Percentiles rank a stretch among this genome's conserved stretches.
These are phyloP conservation scores for Xylaria bambusicola DNA, from an alignment of 495 filamentous ascomycete species.

Conservation along the genomic window DNA sequence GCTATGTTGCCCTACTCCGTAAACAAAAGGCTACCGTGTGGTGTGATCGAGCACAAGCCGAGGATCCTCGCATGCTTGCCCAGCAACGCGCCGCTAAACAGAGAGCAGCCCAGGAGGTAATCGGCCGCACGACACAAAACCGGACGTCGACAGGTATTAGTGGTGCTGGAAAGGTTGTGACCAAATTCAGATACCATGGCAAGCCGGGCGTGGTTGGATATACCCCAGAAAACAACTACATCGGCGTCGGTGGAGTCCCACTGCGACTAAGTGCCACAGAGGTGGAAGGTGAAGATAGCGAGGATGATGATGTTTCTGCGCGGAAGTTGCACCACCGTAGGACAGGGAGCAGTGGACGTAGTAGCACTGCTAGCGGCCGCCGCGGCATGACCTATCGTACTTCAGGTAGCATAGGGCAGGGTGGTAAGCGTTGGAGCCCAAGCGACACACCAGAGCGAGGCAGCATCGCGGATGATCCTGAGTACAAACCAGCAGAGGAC, in stretches of 20 bases:
- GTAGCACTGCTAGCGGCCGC: constrained; percentile 70
- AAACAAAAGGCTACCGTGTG: constrained; percentile 98
- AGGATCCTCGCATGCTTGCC: constrained; percentile 82
- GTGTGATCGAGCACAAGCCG: constrained; percentile 92
- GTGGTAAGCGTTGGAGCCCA: constrained; percentile 62
- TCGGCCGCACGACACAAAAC: constrained; percentile 51
- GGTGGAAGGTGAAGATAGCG: constrained; percentile 78
- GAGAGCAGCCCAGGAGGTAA: constrained; percentile 79
- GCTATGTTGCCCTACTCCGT: constrained; percentile 91
- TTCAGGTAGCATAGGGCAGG: constrained; percentile 46
- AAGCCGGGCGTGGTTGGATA: constrained; percentile 71
- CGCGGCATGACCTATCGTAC: constrained; percentile 58
- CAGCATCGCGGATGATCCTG: constrained; percentile 44
- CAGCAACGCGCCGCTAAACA: constrained; percentile 81
- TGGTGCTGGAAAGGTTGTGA: constrained; percentile 55
- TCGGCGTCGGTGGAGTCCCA: constrained; percentile 75
- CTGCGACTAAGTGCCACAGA: constrained; percentile 91
- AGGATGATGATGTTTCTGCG: constrained; percentile 67
- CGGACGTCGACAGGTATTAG: constrained; percentile 62
- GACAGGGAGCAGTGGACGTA: constrained; percentile 74
- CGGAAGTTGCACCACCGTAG: constrained; percentile 65
- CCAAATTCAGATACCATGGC: constrained; percentile 82
- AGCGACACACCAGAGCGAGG: constrained; percentile 65
- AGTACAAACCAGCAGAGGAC: constrained; percentile 40
- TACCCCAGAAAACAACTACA: constrained; percentile 69